A percentile compares a stretch with the other conserved stretches of the same genome.
Conservation (phyloP, 306 rosid species). For the Dryas drummondii region DNA sequence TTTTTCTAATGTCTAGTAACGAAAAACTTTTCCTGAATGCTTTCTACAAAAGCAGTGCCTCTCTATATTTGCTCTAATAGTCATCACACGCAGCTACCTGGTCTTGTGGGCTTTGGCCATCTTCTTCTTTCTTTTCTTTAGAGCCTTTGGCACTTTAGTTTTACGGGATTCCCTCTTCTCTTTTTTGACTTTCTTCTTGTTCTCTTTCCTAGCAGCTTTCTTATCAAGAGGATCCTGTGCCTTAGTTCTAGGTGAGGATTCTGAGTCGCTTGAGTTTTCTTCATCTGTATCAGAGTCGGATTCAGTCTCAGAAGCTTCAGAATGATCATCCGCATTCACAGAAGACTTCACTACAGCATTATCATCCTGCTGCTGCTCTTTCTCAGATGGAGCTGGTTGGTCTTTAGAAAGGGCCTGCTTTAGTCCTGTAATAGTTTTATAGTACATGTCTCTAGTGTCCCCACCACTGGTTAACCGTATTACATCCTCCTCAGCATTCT, state of each 20-base stretch:
- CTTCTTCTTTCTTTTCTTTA: conserved; percentile 79
- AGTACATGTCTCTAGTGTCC: conserved; percentile 65
- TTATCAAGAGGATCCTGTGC: conserved; percentile 47
- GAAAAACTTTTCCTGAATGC: background rate
- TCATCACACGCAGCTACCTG: conserved; percentile 32
- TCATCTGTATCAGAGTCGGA: conserved; percentile 29
- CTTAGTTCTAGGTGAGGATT: conserved; percentile 44
- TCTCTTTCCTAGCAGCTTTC: conserved; percentile 83
- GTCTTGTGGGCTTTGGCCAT: conserved; percentile 65
- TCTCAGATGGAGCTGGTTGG: conserved; percentile 27
- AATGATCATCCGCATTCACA: background rate
- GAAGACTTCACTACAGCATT: conserved; percentile 15
- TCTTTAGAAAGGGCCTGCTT: conserved; percentile 46
- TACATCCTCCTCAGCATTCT: conserved; percentile 74
- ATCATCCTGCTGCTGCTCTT: conserved; percentile 27
- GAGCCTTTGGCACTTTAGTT: conserved; percentile 74
- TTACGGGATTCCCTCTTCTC: conserved; percentile 87
- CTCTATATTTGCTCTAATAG: background rate
- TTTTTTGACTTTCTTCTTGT: conserved; percentile 82
- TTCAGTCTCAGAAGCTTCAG: conserved; percentile 28
- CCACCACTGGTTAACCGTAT: conserved; percentile 63
- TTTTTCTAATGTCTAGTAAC: background rate
- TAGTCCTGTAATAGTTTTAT: conserved; percentile 81
- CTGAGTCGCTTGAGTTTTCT: conserved; percentile 43
- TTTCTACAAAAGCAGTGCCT: background rate